Conservation (phyloP, 441 rosid species). For the Capsella rubella region DNA sequence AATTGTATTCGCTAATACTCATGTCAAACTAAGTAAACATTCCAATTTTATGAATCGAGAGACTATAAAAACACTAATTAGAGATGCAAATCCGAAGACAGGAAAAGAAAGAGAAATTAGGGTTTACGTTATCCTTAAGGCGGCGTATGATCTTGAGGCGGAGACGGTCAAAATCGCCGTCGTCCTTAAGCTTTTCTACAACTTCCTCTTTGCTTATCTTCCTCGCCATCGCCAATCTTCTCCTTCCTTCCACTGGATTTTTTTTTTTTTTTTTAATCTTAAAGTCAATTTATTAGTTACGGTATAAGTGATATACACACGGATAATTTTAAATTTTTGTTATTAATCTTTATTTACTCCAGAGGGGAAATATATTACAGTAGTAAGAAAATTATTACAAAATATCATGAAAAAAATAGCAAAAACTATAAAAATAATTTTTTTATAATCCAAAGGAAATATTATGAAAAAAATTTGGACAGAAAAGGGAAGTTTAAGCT, state of each 20-base stretch:
- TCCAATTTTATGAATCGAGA: constrained; percentile 10
- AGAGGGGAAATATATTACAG: no score
- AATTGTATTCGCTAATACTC: constrained; percentile 1
- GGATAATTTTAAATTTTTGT: no score
- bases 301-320: not conserved
- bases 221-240: constrained; percentile 34
- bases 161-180: constrained; percentile 91
- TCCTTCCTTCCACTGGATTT: not conserved
- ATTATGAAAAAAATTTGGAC: no score
- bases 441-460: no score
- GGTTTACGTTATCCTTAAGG: constrained; percentile 73
- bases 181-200: constrained; percentile 82
- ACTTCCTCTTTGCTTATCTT: constrained; percentile 68
- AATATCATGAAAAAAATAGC: no score
- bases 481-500: no score
- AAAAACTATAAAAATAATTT: no score
- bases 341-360: no score
- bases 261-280: not conserved
- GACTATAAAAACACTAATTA: constrained; percentile 35
- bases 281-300: not conserved
- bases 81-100: not conserved
- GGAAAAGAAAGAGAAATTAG: not conserved
- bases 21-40: constrained; percentile 14
- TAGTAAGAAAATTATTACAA: not conserved
- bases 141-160: constrained; percentile 87